Evolutionary conservation across 2,329 filamentous ascomycete species (phyloP), one percentile per base, ranked within the genome.

Genomic region (Botrytis paeoniae): DNA sequence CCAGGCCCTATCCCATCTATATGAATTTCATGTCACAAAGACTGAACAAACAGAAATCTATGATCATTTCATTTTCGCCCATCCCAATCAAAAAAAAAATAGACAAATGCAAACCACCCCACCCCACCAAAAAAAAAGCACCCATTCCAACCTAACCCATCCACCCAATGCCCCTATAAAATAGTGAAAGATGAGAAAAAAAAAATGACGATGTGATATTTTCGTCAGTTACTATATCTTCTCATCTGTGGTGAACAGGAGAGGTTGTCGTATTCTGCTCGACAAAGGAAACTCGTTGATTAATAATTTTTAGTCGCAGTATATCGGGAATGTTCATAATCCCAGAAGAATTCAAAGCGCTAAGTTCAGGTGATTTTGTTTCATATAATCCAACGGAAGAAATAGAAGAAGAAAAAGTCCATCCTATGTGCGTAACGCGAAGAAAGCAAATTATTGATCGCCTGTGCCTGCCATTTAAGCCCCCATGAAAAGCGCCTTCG

Each of bases 401-500:
- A 60, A 45, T n/a, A 60, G 41, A 43, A 32, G 41, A n/a, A 32
- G 25, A 29, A 37, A 66, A 71, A 59, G 48, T 48, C 61, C 70
- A 68, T 71, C 61, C 62, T 57, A 62, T 71, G 37, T 54, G 62
- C n/a, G 45, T 43, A 60, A 66, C 37, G 62, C 39, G 61, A 68
- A 71, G 65, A 43, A 35, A 54, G n/a, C 25, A 14, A 71, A 61
- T 61, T n/a, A 39, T 51, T n/a, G 48, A 66, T 60, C 70, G 70
- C 70, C 48, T 71, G 65, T 60, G 61, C 70, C 70, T 68, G 70
- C 62, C 70, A 43, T 71, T 57, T 57, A 66, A 60, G 39, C 39
- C 62, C 62, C 70, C 70, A 60, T 71, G 41, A 71, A 66, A 57
- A 71, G 62, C 70, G 62, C 70, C 70, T 68, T 71, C 70, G 70